Evolutionary conservation across 768 basidiomycete genomes (phyloP), one percentile per base, ranked within the genome.

Genomic region (Agaricus blazei): DNA sequence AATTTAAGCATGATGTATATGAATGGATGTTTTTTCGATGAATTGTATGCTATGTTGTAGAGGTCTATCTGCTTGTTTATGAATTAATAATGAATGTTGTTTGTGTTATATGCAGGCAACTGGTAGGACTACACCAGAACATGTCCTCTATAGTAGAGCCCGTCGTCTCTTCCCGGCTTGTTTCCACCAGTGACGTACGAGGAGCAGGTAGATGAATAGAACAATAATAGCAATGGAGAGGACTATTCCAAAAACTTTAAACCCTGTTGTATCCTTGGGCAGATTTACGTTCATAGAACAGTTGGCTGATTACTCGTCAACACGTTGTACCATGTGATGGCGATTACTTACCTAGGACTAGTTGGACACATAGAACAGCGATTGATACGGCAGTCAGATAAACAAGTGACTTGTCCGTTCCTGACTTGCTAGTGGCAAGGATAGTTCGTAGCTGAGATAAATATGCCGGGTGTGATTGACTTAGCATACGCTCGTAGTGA

Each of bases 401-500:
- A 12, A 95, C 63, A 23, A 93, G 69, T 12, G 84, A 80, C 60
- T 78, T 81, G 66, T 90, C 89, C 4, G 80, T 81, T 4, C 79
- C 81, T 7, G 76, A 73, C 66, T 86, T 85, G 1, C 84, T 78
- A 34, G 75, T 72, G 5, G 79, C 76, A 36, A 84, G 79, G 14
- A 78, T 77, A 1, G 86, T 71, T 6, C 85, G 80, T 4, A 98
- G 79, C 52, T 93, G 85, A 11, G 86, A 81, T 5, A 95, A 73
- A 67, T 95, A 95, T 1, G 85, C 85, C 0, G 92, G 92, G 62
- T 95, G 91, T 15, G 89, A 88, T 60, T 95, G 87, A 59, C 87
- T 85, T 48, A 98, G 76, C 71, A 93, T 87, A 29, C 87, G 87
- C 65, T 98, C 93, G 70, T 90, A 92, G 68, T 96, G 88, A 9